Evolutionary conservation across 176 grass and related monocot genomes (phyloP).

Genomic region (Melocanna baccifera): DNA sequence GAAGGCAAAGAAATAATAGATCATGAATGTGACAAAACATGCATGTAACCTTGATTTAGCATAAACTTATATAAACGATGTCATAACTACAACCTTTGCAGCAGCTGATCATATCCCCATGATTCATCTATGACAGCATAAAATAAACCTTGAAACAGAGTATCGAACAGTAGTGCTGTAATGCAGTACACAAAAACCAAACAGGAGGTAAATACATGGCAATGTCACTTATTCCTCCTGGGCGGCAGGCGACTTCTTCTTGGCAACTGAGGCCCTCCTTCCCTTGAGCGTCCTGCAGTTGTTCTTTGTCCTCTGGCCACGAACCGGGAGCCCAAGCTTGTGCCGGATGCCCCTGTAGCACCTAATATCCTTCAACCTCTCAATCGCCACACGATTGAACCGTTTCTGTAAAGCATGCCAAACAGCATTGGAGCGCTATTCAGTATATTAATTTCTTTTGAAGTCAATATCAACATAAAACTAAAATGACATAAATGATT

Average conservation of each 20-base stretch:
- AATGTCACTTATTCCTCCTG: slow-evolving; percentile 37
- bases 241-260: slow-evolving; percentile 64
- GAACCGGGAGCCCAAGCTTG: slow-evolving; percentile 66
- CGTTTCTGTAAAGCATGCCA: slow-evolving; percentile 63
- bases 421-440: background rate
- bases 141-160: background rate
- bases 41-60: background rate
- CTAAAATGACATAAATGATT: background rate
- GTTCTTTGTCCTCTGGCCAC: slow-evolving; percentile 88
- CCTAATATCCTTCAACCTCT: slow-evolving; percentile 89
- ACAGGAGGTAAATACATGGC: slow-evolving; percentile 31
- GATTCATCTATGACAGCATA: background rate
- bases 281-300: slow-evolving; percentile 91
- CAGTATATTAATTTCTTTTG: slow-evolving; percentile 2
- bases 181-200: background rate
- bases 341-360: slow-evolving; percentile 79
- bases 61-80: background rate
- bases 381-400: slow-evolving; percentile 69
- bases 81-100: background rate
- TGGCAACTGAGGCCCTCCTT: slow-evolving; percentile 67
- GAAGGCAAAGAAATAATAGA: background rate
- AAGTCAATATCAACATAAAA: background rate
- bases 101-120: background rate
- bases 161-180: background rate
- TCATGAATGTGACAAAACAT: background rate